Percentiles rank a stretch among this genome's conserved stretches.
Evolutionary conservation across 179 eudicot species (phyloP).

Genomic region (Gypsophila paniculata): DNA sequence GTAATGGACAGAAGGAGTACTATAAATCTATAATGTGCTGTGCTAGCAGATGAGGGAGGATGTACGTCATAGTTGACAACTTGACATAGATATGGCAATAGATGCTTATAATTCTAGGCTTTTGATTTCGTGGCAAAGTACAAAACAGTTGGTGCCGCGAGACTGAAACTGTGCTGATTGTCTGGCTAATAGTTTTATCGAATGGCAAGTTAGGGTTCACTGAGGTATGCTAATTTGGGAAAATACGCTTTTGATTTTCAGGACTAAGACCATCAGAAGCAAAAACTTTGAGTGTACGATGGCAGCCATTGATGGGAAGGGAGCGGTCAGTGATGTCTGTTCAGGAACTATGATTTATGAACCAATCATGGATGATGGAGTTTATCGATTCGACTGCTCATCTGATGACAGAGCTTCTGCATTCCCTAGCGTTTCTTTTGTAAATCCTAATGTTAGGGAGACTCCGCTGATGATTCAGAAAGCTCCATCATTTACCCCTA

Average conservation of each 20-base stretch:
- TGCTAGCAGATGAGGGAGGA: too few relatives aligned
- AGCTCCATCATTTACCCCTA: slow-evolving; percentile 59
- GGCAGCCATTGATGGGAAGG: slow-evolving; percentile 39
- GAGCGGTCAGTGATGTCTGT: slow-evolving; percentile 32
- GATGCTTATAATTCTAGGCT: too few relatives aligned
- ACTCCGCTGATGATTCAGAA: slow-evolving; percentile 46
- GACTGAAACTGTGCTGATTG: background rate
- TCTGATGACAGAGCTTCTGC: slow-evolving; percentile 62
- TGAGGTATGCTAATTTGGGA: background rate
- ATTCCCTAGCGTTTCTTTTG: slow-evolving; percentile 79
- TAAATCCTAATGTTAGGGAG: slow-evolving; percentile 53
- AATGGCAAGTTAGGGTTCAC: background rate
- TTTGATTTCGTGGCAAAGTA: background rate
- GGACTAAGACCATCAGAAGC: slow-evolving; percentile 16
- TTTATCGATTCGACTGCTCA: slow-evolving; percentile 82
- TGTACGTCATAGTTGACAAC: too few relatives aligned
- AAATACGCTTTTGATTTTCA: slow-evolving; percentile 17
- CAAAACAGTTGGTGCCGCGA: too few relatives aligned
- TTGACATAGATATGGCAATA: too few relatives aligned
- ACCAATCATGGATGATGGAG: slow-evolving; percentile 83
- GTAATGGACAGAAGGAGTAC: too few relatives aligned
- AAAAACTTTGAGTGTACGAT: slow-evolving; percentile 32
- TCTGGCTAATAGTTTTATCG: background rate
- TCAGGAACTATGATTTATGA: slow-evolving; percentile 71
- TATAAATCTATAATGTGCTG: too few relatives aligned